phyloP scores from a whole-genome alignment of 345 rosid species.

The Citrus mangshanensis region DNA sequence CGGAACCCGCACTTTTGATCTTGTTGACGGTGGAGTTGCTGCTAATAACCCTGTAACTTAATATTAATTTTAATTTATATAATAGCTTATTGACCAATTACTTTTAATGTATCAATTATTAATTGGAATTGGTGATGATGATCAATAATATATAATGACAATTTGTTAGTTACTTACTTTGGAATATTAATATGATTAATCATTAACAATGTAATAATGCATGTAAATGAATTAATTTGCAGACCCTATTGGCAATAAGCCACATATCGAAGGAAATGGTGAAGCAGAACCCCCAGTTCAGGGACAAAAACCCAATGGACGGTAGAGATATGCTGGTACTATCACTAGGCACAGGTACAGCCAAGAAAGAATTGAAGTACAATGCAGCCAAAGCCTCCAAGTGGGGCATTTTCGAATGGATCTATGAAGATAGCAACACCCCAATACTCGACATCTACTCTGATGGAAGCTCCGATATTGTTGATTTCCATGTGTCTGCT shows the following conservation, averaged over 20 bases:
- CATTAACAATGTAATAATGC: too few species aligned
- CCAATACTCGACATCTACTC: conserved; percentile 15
- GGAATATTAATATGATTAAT: neutral
- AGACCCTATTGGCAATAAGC: conserved; percentile 18
- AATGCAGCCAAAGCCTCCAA: conserved; percentile 17
- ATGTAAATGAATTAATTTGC: neutral
- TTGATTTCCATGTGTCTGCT: conserved; percentile 15
- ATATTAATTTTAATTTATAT: neutral
- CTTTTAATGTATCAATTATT: too few species aligned
- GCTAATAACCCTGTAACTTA: conserved; percentile 28
- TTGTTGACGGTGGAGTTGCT: conserved; percentile 30
- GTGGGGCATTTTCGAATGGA: conserved; percentile 25
- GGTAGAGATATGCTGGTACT: conserved; percentile 14
- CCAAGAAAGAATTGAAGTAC: conserved; percentile 22
- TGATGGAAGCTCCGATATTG: conserved; percentile 16
- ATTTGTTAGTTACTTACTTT: too few species aligned
- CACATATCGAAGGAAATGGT: conserved; percentile 11
- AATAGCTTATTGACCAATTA: neutral
- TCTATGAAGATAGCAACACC: conserved; percentile 5
- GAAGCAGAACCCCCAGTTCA: neutral
- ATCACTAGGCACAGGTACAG: conserved; percentile 23
- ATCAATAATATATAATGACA: too few species aligned
- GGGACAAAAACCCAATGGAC: neutral
- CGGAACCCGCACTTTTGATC: conserved; percentile 8
- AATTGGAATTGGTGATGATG: too few species aligned